These are phyloP conservation scores for Colletotrichum lentis DNA, from an alignment of 2,329 filamentous ascomycete species.

Conservation along the genomic window DNA sequence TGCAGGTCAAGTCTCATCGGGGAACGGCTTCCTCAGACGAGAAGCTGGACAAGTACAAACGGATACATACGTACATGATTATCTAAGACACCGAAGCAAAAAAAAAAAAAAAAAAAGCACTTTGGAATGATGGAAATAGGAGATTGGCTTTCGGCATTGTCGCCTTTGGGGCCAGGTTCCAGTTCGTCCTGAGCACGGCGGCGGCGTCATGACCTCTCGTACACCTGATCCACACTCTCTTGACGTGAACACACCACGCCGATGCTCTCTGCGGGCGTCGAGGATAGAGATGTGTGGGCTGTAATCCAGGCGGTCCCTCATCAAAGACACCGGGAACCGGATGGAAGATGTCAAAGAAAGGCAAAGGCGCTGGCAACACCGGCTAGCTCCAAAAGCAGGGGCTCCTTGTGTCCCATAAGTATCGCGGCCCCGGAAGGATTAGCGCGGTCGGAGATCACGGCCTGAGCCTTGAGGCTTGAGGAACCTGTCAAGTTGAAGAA, in stretches of 20 bases:
- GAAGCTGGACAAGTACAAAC: not conserved
- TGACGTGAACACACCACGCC: constrained; percentile 9
- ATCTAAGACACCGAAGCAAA: constrained; percentile 13
- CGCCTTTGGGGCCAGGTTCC: not conserved
- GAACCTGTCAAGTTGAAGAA: constrained; percentile 27
- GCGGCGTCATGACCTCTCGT: too few species aligned
- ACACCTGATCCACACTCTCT: not conserved
- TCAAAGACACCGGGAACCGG: not conserved
- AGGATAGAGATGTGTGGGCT: too few species aligned
- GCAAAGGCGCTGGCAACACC: constrained; percentile 24
- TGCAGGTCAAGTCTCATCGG: not conserved
- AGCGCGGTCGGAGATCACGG: constrained; percentile 18
- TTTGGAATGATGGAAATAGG: not conserved
- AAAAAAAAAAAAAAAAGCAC: not conserved
- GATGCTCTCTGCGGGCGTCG: constrained; percentile 4
- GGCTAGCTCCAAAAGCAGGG: constrained; percentile 32
- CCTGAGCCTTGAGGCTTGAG: constrained; percentile 7
- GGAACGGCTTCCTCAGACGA: not conserved
- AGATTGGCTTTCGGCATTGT: not conserved
- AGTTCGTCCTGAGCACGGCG: not conserved
- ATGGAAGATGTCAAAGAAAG: constrained; percentile 9
- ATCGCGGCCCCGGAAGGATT: constrained; percentile 19
- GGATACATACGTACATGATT: constrained; percentile 2
- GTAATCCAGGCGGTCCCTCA: too few species aligned
- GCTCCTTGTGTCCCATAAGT: not conserved